Evolutionary conservation across 1,139 yeast species (phyloP), one percentile per base, ranked within the genome.

Genomic region (Barnettozyma hawaiiensis): DNA sequence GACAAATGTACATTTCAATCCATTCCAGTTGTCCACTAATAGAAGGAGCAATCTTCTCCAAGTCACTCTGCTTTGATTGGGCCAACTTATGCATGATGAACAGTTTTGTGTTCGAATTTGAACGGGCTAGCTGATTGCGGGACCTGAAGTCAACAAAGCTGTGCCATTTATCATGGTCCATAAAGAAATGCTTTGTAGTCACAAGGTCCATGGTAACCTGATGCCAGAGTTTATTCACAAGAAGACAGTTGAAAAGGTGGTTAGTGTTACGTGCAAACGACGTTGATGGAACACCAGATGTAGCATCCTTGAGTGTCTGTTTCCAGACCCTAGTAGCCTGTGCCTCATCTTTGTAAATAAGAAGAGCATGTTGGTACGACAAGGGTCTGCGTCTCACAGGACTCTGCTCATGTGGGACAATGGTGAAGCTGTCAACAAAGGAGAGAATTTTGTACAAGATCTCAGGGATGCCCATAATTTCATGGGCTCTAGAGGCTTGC

Each of bases 1-100:
- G 94, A 59, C 96, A 89, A 60, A 90, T 83, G 63, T 84, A 87
- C 51, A 89, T 70, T 60, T 89, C 96, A 33, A 90, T 67, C 81
- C 84, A 76, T 47, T 70, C 67, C 39, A 89, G 61, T 31, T 71
- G 66, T 6, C 71, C 67, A 33, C 76, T 76, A 32, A 81, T 58
- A 1, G 54, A 33, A 3, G 54, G 48, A 4, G 70, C 62, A 11
- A 75, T 53, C 11, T 50, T 38, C 29, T 74, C 71, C 15, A 78
- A 48, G 21, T 76, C 73, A 10, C 51, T 50, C 58, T 81, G 77
- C 20, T 57, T 58, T 2, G 71, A 66, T 35, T 62, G 61, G 15
- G 64, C 55, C 19, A 77, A 52, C 53, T 76, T 77, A 55, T 78
- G 81, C 44, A 78, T 58, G 4, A 76, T 73, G 26, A 79, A 61